Evolutionary conservation across 2,329 filamentous ascomycete genomes (phyloP).

Genomic region (Dothidotthia symphoricarpi): DNA sequence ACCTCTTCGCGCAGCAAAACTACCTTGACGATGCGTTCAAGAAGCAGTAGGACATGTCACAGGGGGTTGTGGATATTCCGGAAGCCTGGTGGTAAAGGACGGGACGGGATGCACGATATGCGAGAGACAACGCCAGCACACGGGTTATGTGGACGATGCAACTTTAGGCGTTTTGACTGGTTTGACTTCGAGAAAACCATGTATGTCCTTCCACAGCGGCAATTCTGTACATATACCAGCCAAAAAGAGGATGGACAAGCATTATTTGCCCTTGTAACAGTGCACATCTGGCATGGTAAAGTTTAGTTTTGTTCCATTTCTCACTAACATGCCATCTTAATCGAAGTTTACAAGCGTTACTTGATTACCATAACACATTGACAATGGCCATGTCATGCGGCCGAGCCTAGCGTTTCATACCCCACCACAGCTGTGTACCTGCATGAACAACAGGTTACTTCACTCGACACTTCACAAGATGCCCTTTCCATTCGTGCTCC

Average conservation of each 20-base stretch:
- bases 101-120: conserved; percentile 2
- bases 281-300: background rate
- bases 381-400: background rate
- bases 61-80: conserved; percentile 1
- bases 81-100: background rate
- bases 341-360: too few relatives aligned
- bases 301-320: too few relatives aligned
- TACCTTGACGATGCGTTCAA: conserved; percentile 53
- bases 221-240: conserved; percentile 34
- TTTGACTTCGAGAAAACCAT: conserved; percentile 8
- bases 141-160: conserved; percentile 8
- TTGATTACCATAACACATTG: too few relatives aligned
- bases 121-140: conserved; percentile 3
- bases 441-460: conserved; percentile 19
- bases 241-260: conserved; percentile 13
- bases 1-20: conserved; percentile 77
- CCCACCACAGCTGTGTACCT: conserved; percentile 28
- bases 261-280: conserved; percentile 8
- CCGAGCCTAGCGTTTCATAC: conserved; percentile 13
- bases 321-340: too few relatives aligned
- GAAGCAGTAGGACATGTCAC: conserved; percentile 21
- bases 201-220: conserved; percentile 18
- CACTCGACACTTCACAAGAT: conserved; percentile 50
- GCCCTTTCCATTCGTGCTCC: conserved; percentile 86
- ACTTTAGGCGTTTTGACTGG: conserved; percentile 12